Evolutionary conservation across 2,329 filamentous ascomycete species (phyloP), one percentile per base, ranked within the genome.

Genomic region (Penicillium verrucosum): DNA sequence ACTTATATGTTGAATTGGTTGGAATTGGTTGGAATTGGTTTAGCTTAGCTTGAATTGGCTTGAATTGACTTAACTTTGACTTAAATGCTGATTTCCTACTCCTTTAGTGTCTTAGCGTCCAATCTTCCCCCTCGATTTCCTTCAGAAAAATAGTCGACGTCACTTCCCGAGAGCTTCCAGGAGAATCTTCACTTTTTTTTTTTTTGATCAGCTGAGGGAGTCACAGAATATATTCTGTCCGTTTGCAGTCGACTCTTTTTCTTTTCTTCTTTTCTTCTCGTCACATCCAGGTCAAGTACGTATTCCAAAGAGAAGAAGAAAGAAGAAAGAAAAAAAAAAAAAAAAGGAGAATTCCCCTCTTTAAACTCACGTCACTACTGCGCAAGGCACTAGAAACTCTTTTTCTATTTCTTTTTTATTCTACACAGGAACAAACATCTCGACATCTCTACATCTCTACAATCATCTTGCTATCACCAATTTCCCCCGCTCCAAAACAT

Each of bases 401-500:
- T 56, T 53, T 56, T 56, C 51, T 54, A 47, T 50, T 42, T 42
- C 42, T 44, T 40, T 32, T 32, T 5, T 12, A 54, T 48, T 23
- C 54, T 60, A 45, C 62, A 64, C 18, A 21, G 61, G 51, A 60
- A 61, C 51, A 49, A 29, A 42, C 14, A 56, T 37, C 25, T 36
- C 29, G 37, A 55, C 54, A 12, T 37, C 25, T 36, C 29, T 42
- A 55, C 54, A 12, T 50, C 45, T 40, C 5, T 42, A 29, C 34
- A n/a, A 48, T 27, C 25, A 8, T 25, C 51, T 58, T 32, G n/a
- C 50, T 37, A n/a, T 32, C 37, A 43, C n/a, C 21, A 32, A 49
- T 44, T 12, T n/a, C 23, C 23, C 27, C 32, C 43, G 21, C 2
- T 55, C 52, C 40, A 55, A 53, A 25, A 16, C 27, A 99, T 99